Evolutionary conservation across 1,139 yeast genomes (phyloP).

Genomic region (Candida dubliniensis): DNA sequence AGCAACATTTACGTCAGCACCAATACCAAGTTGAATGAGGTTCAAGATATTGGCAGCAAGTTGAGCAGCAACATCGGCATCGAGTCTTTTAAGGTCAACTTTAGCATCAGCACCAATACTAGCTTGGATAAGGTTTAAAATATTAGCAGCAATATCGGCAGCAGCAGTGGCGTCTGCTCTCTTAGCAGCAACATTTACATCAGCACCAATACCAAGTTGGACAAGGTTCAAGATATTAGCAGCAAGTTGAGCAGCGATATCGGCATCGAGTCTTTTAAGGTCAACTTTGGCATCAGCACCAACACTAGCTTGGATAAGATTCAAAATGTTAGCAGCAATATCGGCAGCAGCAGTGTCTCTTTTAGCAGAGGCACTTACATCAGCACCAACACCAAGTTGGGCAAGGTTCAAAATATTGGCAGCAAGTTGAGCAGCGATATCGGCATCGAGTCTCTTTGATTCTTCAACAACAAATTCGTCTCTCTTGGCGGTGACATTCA

Average conservation of each 20-base stretch:
- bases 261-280: background rate
- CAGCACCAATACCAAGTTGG: too few relatives aligned
- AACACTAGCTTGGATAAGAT: background rate
- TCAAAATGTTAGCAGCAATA: slow-evolving; percentile 2
- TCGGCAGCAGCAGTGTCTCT: slow-evolving; percentile 3
- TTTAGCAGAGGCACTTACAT: background rate
- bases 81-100: too few relatives aligned
- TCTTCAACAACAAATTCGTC: background rate
- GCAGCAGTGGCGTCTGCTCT: too few relatives aligned
- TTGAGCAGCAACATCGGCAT: background rate
- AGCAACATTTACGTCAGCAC: too few relatives aligned
- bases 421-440: slow-evolving; percentile 1
- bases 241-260: too few relatives aligned
- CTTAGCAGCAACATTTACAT: too few relatives aligned
- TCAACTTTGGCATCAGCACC: slow-evolving; percentile 1
- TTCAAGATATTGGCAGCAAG: too few relatives aligned
- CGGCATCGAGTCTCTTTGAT: slow-evolving; percentile 2
- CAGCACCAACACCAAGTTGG: slow-evolving; percentile 4
- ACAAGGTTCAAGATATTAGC: too few relatives aligned
- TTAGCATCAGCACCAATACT: too few relatives aligned
- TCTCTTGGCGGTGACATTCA: slow-evolving; percentile 1
- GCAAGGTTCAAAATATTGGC: slow-evolving; percentile 1
- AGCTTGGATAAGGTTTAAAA: too few relatives aligned
- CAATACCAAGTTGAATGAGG: too few relatives aligned
- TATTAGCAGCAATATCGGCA: too few relatives aligned